Evolutionary conservation across 2,329 filamentous ascomycete species (phyloP).

Genomic region (Penicillium sp.): DNA sequence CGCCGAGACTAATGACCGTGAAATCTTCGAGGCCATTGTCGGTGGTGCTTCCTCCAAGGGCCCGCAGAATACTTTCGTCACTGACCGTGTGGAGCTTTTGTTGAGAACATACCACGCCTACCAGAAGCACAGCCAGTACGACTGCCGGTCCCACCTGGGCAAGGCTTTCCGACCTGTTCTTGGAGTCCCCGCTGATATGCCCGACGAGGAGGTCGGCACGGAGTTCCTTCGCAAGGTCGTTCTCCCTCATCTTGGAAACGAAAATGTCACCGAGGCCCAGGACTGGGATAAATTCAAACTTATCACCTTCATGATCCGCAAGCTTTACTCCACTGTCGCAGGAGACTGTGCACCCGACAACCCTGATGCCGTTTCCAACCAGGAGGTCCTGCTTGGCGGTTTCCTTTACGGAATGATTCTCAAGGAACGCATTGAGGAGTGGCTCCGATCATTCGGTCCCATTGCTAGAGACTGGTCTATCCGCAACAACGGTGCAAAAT

Average conservation of each 20-base stretch:
- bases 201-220: constrained; percentile 81
- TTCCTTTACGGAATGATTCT: constrained; percentile 93
- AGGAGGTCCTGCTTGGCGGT: constrained; percentile 88
- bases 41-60: constrained; percentile 72
- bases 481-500: constrained; percentile 53
- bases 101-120: constrained; percentile 92
- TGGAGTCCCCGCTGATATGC: constrained; percentile 75
- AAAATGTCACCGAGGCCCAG: constrained; percentile 76
- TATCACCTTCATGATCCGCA: constrained; percentile 92
- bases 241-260: constrained; percentile 82
- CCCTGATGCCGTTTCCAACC: constrained; percentile 92
- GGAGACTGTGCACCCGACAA: constrained; percentile 93
- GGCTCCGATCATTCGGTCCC: constrained; percentile 63
- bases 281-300: constrained; percentile 91
- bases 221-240: constrained; percentile 90
- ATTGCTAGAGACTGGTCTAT: constrained; percentile 54
- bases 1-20: constrained; percentile 90
- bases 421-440: constrained; percentile 91
- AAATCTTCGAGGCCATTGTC: constrained; percentile 92
- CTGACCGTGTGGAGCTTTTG: constrained; percentile 87
- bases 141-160: constrained; percentile 82
- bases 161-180: constrained; percentile 88
- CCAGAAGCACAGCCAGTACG: constrained; percentile 71
- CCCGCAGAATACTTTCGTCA: constrained; percentile 84
- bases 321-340: constrained; percentile 87